These are phyloP conservation scores for Sarocladiaceae sp. DNA, from an alignment of 2,329 filamentous ascomycete species.

Conservation along the genomic window DNA sequence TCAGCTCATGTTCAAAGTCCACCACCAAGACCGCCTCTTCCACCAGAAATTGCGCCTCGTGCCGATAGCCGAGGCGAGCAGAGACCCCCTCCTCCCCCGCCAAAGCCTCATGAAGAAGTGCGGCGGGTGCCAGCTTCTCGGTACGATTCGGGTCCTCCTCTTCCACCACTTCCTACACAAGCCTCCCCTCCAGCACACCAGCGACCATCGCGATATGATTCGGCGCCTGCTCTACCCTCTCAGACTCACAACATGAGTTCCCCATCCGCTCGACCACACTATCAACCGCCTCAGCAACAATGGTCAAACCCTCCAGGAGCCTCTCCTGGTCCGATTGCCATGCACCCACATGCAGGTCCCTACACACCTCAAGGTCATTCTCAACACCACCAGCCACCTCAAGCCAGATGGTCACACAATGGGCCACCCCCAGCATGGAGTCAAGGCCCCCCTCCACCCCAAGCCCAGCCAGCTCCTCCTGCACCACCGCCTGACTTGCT, in stretches of 20 bases:
- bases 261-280: not conserved
- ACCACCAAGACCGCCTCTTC: slow-evolving; percentile 59
- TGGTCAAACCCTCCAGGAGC: not conserved
- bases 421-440: slow-evolving; percentile 11
- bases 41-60: slow-evolving; percentile 49
- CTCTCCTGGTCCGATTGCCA: not conserved
- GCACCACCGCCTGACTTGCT: slow-evolving; percentile 47
- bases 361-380: not conserved
- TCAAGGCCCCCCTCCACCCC: slow-evolving; percentile 14
- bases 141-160: slow-evolving; percentile 19
- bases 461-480: slow-evolving; percentile 16
- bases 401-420: slow-evolving; percentile 10
- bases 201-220: slow-evolving; percentile 40
- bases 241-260: slow-evolving; percentile 16
- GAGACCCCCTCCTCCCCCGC: slow-evolving; percentile 48
- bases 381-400: slow-evolving; percentile 15
- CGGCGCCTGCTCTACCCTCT: slow-evolving; percentile 40
- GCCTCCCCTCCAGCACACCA: slow-evolving; percentile 14
- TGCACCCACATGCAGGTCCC: not conserved
- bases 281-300: not conserved
- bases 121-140: slow-evolving; percentile 7
- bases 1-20: slow-evolving; percentile 12
- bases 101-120: slow-evolving; percentile 39
- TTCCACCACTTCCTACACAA: slow-evolving; percentile 24
- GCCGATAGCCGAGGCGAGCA: slow-evolving; percentile 22